Percentiles rank a stretch among this genome's conserved stretches.
Conservation (phyloP, 2,329 filamentous ascomycete genomes). For the Pseudonectria buxi region DNA sequence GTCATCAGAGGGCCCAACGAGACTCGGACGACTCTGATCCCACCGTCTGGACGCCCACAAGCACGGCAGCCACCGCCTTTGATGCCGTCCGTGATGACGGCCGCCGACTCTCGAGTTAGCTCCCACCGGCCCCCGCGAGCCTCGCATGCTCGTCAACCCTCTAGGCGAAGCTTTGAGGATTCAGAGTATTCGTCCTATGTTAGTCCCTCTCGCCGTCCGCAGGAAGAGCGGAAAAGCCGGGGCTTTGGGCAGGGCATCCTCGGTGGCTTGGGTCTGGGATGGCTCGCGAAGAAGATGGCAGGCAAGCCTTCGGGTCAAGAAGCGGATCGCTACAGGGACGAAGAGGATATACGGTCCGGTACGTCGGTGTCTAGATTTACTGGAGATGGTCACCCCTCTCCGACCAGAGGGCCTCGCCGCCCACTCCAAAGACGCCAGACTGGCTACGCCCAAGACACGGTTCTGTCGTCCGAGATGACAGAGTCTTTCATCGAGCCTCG, state of each 20-base stretch:
- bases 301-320: slow-evolving; percentile 44
- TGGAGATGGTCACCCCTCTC: slow-evolving; percentile 56
- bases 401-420: slow-evolving; percentile 30
- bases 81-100: slow-evolving; percentile 41
- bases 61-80: slow-evolving; percentile 13
- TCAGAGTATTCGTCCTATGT: slow-evolving; percentile 56
- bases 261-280: slow-evolving; percentile 60
- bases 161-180: slow-evolving; percentile 40
- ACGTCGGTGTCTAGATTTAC: slow-evolving; percentile 59
- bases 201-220: slow-evolving; percentile 54
- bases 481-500: slow-evolving; percentile 30
- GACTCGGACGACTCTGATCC: slow-evolving; percentile 37
- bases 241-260: slow-evolving; percentile 51
- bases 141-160: slow-evolving; percentile 38
- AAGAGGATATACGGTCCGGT: slow-evolving; percentile 53
- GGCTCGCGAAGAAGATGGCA: slow-evolving; percentile 59
- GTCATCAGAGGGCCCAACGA: slow-evolving; percentile 19
- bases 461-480: slow-evolving; percentile 27
- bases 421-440: slow-evolving; percentile 26
- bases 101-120: slow-evolving; percentile 31
- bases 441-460: slow-evolving; percentile 21
- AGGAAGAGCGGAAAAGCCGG: slow-evolving; percentile 38
- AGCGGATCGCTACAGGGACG: slow-evolving; percentile 38
- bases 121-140: slow-evolving; percentile 39
- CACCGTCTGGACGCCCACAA: slow-evolving; percentile 38